A percentile compares a stretch with the other conserved stretches of the same genome.
Conservation (phyloP, 1,284 basidiomycete genomes). For the Lignosus rhinocerotis region DNA sequence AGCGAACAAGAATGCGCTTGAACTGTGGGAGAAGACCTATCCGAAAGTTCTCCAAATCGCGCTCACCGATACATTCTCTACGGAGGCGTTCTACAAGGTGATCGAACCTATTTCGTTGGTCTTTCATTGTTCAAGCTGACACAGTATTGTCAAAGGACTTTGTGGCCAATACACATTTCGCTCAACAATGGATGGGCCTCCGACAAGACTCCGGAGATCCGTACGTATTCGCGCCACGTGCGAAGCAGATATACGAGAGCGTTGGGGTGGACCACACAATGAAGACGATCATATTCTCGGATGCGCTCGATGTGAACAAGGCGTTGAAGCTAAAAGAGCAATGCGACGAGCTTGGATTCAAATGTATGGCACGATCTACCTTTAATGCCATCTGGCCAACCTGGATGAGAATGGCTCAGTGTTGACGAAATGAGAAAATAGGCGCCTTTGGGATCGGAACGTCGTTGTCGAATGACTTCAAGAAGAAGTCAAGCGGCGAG, state of each 20-base stretch:
- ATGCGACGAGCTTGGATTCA: slow-evolving; percentile 74
- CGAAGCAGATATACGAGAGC: slow-evolving; percentile 67
- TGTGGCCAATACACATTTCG: slow-evolving; percentile 55
- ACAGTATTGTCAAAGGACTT: slow-evolving; percentile 50
- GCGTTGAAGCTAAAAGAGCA: slow-evolving; percentile 71
- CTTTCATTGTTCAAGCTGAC: background rate
- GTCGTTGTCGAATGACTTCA: slow-evolving; percentile 87
- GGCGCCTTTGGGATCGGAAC: slow-evolving; percentile 92
- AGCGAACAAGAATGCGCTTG: slow-evolving; percentile 73
- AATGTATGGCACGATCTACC: slow-evolving; percentile 42
- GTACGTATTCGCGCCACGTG: slow-evolving; percentile 70
- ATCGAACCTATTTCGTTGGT: slow-evolving; percentile 5
- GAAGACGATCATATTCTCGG: slow-evolving; percentile 84
- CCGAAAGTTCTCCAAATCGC: slow-evolving; percentile 63
- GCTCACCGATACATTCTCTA: slow-evolving; percentile 92
- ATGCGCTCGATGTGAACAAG: slow-evolving; percentile 74
- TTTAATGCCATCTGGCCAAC: background rate
- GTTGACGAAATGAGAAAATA: slow-evolving; percentile 21
- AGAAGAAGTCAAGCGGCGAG: slow-evolving; percentile 54
- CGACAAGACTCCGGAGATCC: slow-evolving; percentile 95
- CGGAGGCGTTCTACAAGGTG: slow-evolving; percentile 79
- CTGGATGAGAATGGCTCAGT: background rate
- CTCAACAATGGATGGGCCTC: slow-evolving; percentile 74
- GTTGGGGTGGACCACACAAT: slow-evolving; percentile 64
- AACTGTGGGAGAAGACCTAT: slow-evolving; percentile 85